Conservation (phyloP, 1,284 basidiomycete genomes). For the Naganishia sp. region DNA sequence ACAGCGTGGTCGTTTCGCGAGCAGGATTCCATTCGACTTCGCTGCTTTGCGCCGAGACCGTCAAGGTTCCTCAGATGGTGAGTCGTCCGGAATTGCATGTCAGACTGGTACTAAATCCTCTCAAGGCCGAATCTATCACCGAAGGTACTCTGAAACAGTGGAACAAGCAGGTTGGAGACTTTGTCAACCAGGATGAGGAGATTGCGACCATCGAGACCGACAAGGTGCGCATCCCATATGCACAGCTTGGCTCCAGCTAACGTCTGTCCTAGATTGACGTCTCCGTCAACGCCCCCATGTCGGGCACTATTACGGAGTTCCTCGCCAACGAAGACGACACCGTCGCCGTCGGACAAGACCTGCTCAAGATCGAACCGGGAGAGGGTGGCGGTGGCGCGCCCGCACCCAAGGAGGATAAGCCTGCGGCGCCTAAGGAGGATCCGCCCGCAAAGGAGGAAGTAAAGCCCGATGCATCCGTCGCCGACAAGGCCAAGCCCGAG, state of each 20-base stretch:
- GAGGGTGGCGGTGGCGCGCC: slow-evolving; percentile 60
- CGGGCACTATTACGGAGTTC: slow-evolving; percentile 84
- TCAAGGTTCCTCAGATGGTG: slow-evolving; percentile 95
- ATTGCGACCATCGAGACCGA: slow-evolving; percentile 98
- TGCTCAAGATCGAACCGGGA: slow-evolving; percentile 88
- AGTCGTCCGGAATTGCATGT: slow-evolving; percentile 24
- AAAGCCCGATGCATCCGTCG: slow-evolving; percentile 42
- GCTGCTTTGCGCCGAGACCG: slow-evolving; percentile 62
- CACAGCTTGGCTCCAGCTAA: slow-evolving; percentile 30
- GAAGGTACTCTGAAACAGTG: slow-evolving; percentile 96
- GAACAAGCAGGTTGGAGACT: slow-evolving; percentile 91
- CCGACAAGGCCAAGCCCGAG: slow-evolving; percentile 45
- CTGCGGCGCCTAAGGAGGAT: slow-evolving; percentile 55
- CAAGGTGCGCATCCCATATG: slow-evolving; percentile 67
- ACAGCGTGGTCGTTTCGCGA: slow-evolving; percentile 32
- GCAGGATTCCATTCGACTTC: slow-evolving; percentile 45
- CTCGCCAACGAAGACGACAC: slow-evolving; percentile 91
- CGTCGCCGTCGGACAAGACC: slow-evolving; percentile 90
- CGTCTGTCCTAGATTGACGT: slow-evolving; percentile 77
- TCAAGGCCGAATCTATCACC: slow-evolving; percentile 85
- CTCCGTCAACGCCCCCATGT: slow-evolving; percentile 87
- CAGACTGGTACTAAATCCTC: no score
- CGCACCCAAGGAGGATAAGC: slow-evolving; percentile 55
- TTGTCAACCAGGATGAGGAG: slow-evolving; percentile 89
- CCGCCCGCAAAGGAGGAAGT: slow-evolving; percentile 49